Evolutionary conservation across 139 green algal species (phyloP).

Genomic region (Haematococcus lacustris): DNA sequence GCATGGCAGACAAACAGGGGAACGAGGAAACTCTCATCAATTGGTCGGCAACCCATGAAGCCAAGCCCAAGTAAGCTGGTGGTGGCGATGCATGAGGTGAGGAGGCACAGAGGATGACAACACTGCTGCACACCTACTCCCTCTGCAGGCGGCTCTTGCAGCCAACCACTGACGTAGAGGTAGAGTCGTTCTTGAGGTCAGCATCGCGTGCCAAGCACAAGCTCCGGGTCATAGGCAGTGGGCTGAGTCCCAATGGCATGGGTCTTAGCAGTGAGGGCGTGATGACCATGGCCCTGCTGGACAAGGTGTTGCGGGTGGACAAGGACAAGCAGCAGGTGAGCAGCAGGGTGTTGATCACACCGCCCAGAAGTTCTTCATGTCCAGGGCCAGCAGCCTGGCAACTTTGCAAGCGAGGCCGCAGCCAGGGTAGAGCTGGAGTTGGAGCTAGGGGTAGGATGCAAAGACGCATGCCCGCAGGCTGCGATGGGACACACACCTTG

Average conservation of each 20-base stretch:
- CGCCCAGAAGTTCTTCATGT: too few species aligned
- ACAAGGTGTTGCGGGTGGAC: conserved; percentile 82
- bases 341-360: too few species aligned
- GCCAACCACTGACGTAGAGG: conserved; percentile 75
- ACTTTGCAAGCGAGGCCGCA: too few species aligned
- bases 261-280: conserved; percentile 78
- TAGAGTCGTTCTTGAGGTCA: conserved; percentile 66
- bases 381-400: too few species aligned
- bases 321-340: conserved; percentile 38
- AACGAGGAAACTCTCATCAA: conserved; percentile 57
- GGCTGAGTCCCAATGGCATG: conserved; percentile 87
- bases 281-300: conserved; percentile 84
- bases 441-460: conserved; percentile 3
- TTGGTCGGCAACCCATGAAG: conserved; percentile 90
- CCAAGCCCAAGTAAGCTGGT: conserved; percentile 33
- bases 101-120: not conserved
- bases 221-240: conserved; percentile 76
- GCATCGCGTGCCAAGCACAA: conserved; percentile 31
- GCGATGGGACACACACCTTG: too few species aligned
- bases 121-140: not conserved
- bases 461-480: too few species aligned
- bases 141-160: conserved; percentile 55
- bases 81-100: not conserved
- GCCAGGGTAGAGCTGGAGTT: too few species aligned
- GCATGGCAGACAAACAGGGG: conserved; percentile 20